A percentile compares a stretch with the other conserved stretches of the same genome.
Evolutionary conservation across 768 basidiomycete genomes (phyloP).

Genomic region (Stropharia rugosoannulata): DNA sequence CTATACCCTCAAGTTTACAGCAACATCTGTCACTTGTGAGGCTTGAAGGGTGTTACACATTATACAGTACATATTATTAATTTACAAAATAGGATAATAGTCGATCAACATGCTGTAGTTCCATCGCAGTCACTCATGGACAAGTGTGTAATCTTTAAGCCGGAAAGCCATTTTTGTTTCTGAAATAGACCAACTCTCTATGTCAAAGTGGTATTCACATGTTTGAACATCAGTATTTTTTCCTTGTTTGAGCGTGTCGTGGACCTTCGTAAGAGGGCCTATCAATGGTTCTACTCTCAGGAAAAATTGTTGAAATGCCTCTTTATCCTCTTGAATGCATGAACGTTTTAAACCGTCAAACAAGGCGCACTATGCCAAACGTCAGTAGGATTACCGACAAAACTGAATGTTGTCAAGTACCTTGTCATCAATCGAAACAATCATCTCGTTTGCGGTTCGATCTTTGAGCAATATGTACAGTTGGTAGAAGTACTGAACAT

Average conservation of each 20-base stretch:
- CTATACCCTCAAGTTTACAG: background rate
- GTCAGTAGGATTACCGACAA: background rate
- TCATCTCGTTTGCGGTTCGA: constrained; percentile 37
- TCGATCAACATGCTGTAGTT: background rate
- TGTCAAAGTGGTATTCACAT: constrained; percentile 15
- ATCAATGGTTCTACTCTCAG: constrained; percentile 43
- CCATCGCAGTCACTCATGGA: background rate
- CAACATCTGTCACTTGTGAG: too few relatives aligned
- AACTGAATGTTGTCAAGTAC: constrained; percentile 21
- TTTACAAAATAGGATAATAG: background rate
- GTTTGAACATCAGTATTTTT: constrained; percentile 10
- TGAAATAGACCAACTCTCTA: constrained; percentile 28
- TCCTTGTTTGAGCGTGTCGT: constrained; percentile 20
- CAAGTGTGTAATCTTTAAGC: constrained; percentile 15
- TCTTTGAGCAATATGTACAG: constrained; percentile 55
- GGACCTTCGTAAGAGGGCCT: constrained; percentile 44
- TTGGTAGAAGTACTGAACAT: constrained; percentile 45
- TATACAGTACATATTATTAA: too few relatives aligned
- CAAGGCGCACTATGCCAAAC: constrained; percentile 35
- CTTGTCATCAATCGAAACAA: constrained; percentile 48
- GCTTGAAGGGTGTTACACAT: too few relatives aligned
- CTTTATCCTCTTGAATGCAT: constrained; percentile 40
- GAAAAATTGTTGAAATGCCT: constrained; percentile 35
- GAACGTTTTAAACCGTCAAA: constrained; percentile 43
- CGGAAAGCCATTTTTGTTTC: constrained; percentile 24